Base-by-base conservation (phyloP, 1,139 yeast species). In the Protomyces inouyei region DNA sequence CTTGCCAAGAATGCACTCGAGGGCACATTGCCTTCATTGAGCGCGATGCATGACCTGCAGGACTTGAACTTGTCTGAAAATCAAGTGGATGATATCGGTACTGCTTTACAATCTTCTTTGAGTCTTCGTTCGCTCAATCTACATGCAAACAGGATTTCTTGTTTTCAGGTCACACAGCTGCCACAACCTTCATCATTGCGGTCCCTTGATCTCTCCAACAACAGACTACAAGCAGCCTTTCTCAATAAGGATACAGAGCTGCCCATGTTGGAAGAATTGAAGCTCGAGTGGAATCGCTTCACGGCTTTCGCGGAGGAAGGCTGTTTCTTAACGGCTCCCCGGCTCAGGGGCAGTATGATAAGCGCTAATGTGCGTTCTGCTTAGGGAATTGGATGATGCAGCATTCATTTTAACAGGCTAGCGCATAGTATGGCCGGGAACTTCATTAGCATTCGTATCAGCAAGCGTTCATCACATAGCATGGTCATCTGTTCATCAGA, bases 41-140 rank as follows among this genome's bases (percentile, higher is more conserved):
- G 57, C 25, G 25, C 32, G 32, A 23, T 59, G 45, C 25, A n/a
- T 10, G 16, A 12, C 6, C 43, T 59, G 37, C 21, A n/a, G 37
- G 54, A 28, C 12, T 35, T 59, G 23, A 55, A 59, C 23, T 14
- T 59, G 23, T 59, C 63, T 10, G 52, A 52, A 18, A 59, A 59
- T 28, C 32, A 16, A 9, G 3, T 59, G 16, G 53, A 38, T 8
- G 56, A 51, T 10, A 43, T 59, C 2, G 57, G 36, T 23, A 16
- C 28, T 25, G 43, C 63, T 5, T 35, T 59, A 10, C 8, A 23
- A 4, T 38, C 32, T 8, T 59, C 57, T 28, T 32, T 18, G 16
- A 40, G 28, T n/a, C 57, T 59, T 12, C 63, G 54, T 12, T 3
- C 35, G 3, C 57, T 59, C 35, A 52, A 59, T 18, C n/a, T 59